Conservation (phyloP, 495 filamentous ascomycete species). For the Platismatia glauca region DNA sequence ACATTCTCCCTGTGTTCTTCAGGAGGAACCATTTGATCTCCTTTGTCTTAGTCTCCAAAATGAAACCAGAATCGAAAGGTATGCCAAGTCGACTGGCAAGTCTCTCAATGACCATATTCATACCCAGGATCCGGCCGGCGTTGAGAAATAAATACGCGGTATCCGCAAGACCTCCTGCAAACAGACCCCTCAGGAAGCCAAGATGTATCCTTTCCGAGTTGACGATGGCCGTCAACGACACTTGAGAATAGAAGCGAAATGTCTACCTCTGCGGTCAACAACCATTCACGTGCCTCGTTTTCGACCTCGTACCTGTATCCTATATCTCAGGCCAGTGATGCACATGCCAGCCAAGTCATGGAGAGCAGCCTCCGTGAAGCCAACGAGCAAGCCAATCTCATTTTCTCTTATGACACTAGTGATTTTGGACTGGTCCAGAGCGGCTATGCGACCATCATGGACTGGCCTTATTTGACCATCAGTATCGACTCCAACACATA, state of each 20-base stretch:
- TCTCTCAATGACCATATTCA: background rate
- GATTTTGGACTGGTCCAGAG: constrained; percentile 35
- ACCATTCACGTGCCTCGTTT: background rate
- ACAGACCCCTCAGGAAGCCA: constrained; percentile 36
- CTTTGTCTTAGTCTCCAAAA: no score
- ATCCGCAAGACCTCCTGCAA: constrained; percentile 39
- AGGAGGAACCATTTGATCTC: background rate
- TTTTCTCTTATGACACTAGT: constrained; percentile 40
- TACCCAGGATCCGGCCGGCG: background rate
- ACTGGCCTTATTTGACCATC: constrained; percentile 25
- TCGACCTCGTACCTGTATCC: constrained; percentile 37
- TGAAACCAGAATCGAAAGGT: background rate
- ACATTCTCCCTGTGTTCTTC: background rate
- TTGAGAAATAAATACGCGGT: constrained; percentile 7
- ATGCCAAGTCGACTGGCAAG: background rate
- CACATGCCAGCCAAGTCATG: constrained; percentile 39
- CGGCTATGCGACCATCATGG: constrained; percentile 2
- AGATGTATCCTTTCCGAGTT: constrained; percentile 30
- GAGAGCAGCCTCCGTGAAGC: constrained; percentile 35
- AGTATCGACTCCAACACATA: constrained; percentile 40
- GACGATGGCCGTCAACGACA: constrained; percentile 34
- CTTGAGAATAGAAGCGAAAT: constrained; percentile 36
- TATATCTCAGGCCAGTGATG: constrained; percentile 35
- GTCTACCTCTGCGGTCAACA: constrained; percentile 30
- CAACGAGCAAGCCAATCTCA: constrained; percentile 42